Conservation (phyloP, 805 yeast genomes). For the Pichia nakasei region DNA sequence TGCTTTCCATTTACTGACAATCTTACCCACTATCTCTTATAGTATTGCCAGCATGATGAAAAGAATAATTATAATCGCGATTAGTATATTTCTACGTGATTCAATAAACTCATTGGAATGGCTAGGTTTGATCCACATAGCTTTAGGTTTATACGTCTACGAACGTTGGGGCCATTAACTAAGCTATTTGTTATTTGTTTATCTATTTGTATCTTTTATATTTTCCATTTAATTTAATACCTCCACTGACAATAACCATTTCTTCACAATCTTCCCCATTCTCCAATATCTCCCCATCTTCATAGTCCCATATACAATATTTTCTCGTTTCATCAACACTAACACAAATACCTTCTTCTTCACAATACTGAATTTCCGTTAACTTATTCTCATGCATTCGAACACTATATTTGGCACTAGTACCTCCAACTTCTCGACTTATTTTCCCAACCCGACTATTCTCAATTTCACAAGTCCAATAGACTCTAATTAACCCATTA, state of each 20-base stretch:
- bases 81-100: constrained; percentile 58
- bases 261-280: not conserved
- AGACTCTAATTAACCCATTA: not conserved
- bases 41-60: constrained; percentile 84
- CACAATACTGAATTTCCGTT: not conserved
- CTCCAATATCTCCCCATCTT: not conserved
- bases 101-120: constrained; percentile 37
- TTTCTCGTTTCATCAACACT: not conserved
- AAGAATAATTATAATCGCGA: constrained; percentile 74
- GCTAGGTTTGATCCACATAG: constrained; percentile 43
- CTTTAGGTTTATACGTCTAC: constrained; percentile 50
- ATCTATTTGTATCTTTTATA: not conserved
- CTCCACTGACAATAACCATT: not conserved
- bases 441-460: not conserved
- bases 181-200: not conserved
- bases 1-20: constrained; percentile 73
- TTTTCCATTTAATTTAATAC: not conserved
- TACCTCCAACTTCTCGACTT: not conserved
- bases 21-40: constrained; percentile 76
- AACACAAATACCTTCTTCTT: not conserved
- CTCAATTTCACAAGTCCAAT: constrained; percentile 12
- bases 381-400: not conserved
- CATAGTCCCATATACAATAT: not conserved
- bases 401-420: not conserved
- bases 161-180: constrained; percentile 42